A percentile compares a stretch with the other conserved stretches of the same genome.
Conservation (phyloP, 148 eudicot species). For the Drosera capensis region DNA sequence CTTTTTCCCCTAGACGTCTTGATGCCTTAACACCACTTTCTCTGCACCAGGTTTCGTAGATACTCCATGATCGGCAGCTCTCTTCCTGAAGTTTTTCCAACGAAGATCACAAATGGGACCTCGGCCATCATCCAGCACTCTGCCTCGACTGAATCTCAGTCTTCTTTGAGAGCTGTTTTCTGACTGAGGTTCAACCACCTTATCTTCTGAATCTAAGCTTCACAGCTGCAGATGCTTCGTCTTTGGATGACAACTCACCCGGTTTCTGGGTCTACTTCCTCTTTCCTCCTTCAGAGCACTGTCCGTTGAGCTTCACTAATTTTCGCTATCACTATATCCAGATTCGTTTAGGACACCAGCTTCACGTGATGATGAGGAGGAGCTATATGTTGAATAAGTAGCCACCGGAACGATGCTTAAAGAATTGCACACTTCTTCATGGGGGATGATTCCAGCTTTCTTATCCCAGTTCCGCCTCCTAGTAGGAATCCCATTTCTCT, state of each 20-base stretch:
- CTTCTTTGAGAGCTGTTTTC: conserved; percentile 26
- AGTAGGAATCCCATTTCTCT: conserved; percentile 5
- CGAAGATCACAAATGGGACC: conserved; percentile 11
- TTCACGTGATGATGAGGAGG: conserved; percentile 27
- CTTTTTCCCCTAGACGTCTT: conserved; percentile 57
- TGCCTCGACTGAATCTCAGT: conserved; percentile 35
- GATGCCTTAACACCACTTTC: conserved; percentile 67
- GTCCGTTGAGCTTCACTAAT: conserved; percentile 17
- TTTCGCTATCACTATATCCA: conserved; percentile 21
- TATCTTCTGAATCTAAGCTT: conserved; percentile 57
- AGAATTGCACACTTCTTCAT: conserved; percentile 20
- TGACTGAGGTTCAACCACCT: conserved; percentile 34
- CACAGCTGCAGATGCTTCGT: conserved; percentile 11
- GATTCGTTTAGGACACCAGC: conserved; percentile 21
- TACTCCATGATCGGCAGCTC: conserved; percentile 8
- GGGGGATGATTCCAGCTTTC: conserved; percentile 10
- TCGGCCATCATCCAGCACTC: conserved; percentile 16
- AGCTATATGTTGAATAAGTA: conserved; percentile 19
- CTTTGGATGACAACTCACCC: conserved; percentile 9
- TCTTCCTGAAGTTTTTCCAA: conserved; percentile 21
- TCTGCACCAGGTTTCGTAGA: conserved; percentile 11
- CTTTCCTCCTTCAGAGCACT: background rate
- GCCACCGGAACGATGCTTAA: conserved; percentile 17
- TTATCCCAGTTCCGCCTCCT: too few relatives aligned
- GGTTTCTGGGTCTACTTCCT: background rate